Base-by-base conservation (phyloP, 306 rosid genomes). In the Cicer arietinum region DNA sequence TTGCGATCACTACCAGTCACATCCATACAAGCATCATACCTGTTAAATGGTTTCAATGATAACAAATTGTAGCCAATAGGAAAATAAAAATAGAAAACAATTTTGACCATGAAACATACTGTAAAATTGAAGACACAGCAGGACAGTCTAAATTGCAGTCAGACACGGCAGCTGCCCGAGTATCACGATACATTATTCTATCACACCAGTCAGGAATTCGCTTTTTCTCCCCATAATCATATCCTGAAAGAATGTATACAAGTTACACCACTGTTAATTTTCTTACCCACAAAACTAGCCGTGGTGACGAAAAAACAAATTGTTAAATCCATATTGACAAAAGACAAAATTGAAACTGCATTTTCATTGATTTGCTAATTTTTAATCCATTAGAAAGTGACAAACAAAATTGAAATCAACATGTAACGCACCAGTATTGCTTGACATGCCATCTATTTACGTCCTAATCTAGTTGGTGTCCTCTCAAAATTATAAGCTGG, bases 171-270 rank as follows among this genome's bases (percentile, higher is more conserved):
- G 82, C 46, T 16, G 90, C 42, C 8, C 98, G 89, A 75, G 80
- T 95, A 83, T 95, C 99, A 12, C 98, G 99, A 80, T 95, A 95
- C 82, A 95, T 95, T 81, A 95, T 81, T 83, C 99, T 82, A 82
- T 95, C 99, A 74, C 99, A 95, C 99, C 99, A 95, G 16, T 97
- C 99, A 52, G 98, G 99, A 74, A 95, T 95, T 39, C 98, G 87
- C 76, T 92, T 95, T 87, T 95, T 95, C 92, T 92, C 99, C 35
- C 99, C 98, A 73, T 97, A 86, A 77, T 95, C 99, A 71, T 92
- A 92, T 42, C 99, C 99, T 95, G 83, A 81, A 69, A 81, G 20
- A 68, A 58, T 41, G 16, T n/a, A 46, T 18, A 8, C 13, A 70
- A 70, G 76, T 79, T 67, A 72, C 18, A 22, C 41, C 11, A 57